Conservation (phyloP, 2,329 filamentous ascomycete genomes). For the Pleomassaria siparia region DNA sequence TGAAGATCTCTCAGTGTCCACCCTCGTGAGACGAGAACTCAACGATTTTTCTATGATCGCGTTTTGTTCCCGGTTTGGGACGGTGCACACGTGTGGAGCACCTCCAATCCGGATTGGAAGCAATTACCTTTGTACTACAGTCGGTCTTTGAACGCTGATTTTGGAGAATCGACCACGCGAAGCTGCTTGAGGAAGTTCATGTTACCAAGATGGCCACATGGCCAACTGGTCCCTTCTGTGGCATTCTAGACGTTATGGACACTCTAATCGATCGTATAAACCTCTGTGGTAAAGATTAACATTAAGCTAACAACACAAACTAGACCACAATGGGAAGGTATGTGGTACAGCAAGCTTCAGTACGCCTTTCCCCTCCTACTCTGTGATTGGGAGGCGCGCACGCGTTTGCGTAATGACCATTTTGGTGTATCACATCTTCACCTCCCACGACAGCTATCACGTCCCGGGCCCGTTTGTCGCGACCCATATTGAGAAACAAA, state of each 20-base stretch:
- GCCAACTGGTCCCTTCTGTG: neutral
- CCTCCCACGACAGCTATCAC: neutral
- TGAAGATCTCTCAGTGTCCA: no score
- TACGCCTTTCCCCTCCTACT: neutral
- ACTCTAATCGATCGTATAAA: slow-evolving; percentile 2
- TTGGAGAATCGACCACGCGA: no score
- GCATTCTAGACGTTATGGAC: neutral
- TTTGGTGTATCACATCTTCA: neutral
- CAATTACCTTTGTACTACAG: no score
- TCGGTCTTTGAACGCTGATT: no score
- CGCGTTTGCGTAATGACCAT: neutral
- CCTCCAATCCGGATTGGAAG: no score
- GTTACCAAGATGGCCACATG: neutral
- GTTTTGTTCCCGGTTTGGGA: no score
- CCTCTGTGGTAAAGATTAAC: slow-evolving; percentile 2
- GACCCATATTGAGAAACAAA: neutral
- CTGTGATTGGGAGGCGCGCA: neutral
- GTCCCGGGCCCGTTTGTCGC: neutral
- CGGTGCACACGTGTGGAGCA: no score
- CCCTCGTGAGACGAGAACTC: no score
- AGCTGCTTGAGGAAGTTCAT: no score
- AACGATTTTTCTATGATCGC: no score
- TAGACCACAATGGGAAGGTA: slow-evolving; percentile 14
- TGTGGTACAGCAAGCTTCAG: slow-evolving; percentile 4
- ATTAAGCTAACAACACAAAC: neutral